Base-by-base conservation (phyloP, 2,329 filamentous ascomycete species). In the Cryphonectria nitschkei region DNA sequence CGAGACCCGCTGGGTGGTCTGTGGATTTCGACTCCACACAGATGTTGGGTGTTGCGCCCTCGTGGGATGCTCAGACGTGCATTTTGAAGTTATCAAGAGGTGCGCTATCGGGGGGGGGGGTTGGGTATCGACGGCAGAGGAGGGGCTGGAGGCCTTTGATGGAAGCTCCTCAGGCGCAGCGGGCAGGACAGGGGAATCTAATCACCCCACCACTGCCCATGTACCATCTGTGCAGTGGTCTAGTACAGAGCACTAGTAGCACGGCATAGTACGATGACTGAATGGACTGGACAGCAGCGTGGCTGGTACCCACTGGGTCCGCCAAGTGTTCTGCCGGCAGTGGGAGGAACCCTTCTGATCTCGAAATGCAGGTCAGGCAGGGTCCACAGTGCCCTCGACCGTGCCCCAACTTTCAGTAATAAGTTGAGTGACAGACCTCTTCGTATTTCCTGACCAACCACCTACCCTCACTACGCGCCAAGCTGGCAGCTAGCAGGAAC, bases 341-440 rank as follows among this genome's bases (percentile, higher is more conserved):
- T 61, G 58, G 63, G 11, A 64, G 41, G 11, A 32, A 37, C 19
- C 29, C 26, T 16, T 43, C 41, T 46, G 63, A 65, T 65, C 6
- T 65, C 43, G 43, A 65, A 50, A 65, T 65, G 63, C 63, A 46
- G 32, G 63, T n/a, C 26, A 50, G 39, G n/a, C 46, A 50, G 32
- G 32, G 32, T 37, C 29, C 58, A 61, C 32, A 61, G 58, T 39
- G 32, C 32, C 32, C 58, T 50, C 8, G n/a, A 19, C 13, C 34
- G 34, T n/a, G 32, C 58, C 7, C 32, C 34, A 22, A 6, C 19
- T 16, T 32, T n/a, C 56, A 34, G 56, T 29, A 37, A 26, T 32
- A 13, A 26, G 34, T 54, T 5, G 19, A 46, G 43, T 46, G 43
- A 46, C 6, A 50, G 29, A 32, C 13, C 1, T 61, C 4, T 61